phyloP scores from a whole-genome alignment of 1,284 basidiomycete genomes.

The Cutaneotrichosporon sp. region DNA sequence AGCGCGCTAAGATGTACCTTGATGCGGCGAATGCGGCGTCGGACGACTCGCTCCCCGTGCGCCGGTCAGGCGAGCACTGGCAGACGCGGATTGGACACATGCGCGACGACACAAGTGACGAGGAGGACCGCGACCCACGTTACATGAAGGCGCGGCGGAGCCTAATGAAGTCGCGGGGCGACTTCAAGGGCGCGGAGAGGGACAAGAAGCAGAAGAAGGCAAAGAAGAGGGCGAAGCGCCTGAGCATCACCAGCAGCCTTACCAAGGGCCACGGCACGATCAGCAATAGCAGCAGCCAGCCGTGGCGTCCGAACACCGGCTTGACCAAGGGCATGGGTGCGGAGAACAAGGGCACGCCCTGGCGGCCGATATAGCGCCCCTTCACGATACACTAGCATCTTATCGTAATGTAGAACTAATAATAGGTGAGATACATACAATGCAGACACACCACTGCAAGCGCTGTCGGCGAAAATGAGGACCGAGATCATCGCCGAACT shows the following conservation, averaged over 20 bases:
- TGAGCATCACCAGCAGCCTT: constrained; percentile 14
- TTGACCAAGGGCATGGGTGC: no score
- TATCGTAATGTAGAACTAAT: no score
- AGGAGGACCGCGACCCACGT: constrained; percentile 35
- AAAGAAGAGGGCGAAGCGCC: constrained; percentile 1
- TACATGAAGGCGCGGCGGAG: constrained; percentile 32
- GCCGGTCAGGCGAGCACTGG: constrained; percentile 24
- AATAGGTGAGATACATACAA: no score
- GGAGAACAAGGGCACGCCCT: no score
- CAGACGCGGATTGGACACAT: constrained; percentile 40
- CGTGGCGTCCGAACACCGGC: no score
- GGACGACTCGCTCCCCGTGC: constrained; percentile 6
- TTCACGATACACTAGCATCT: no score
- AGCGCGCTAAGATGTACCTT: constrained; percentile 3
- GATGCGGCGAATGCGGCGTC: constrained; percentile 7
- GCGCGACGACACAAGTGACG: constrained; percentile 41
- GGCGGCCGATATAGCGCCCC: no score
- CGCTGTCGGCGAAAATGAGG: no score
- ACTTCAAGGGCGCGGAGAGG: background rate
- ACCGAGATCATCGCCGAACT: no score
- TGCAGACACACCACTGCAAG: no score
- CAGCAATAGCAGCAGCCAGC: background rate
- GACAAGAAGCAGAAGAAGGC: constrained; percentile 1
- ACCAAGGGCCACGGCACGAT: constrained; percentile 2
- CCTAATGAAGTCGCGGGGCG: constrained; percentile 8